These are phyloP conservation scores for Russula sp. DNA, from an alignment of 768 basidiomycete genomes.

Conservation along the genomic window DNA sequence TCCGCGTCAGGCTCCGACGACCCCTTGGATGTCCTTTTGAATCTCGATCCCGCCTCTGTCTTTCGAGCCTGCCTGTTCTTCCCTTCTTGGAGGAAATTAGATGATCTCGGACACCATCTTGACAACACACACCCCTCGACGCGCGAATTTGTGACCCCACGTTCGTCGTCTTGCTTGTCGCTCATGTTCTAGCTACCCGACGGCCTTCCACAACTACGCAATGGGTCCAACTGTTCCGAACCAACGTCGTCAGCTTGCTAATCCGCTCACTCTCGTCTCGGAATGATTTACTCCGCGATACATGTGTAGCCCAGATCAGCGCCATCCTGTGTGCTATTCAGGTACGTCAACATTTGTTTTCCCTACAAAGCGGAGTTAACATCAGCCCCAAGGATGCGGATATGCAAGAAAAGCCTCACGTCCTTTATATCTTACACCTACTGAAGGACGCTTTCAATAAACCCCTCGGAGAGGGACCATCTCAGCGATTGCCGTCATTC, in stretches of 20 bases:
- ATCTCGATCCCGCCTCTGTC: slow-evolving; percentile 63
- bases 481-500: slow-evolving; percentile 68
- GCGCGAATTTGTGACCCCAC: slow-evolving; percentile 71
- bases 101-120: slow-evolving; percentile 37
- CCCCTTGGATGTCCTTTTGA: slow-evolving; percentile 63
- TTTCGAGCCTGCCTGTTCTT: slow-evolving; percentile 71
- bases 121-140: slow-evolving; percentile 36
- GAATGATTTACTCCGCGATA: slow-evolving; percentile 54
- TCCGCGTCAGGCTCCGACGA: slow-evolving; percentile 48
- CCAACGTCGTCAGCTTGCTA: slow-evolving; percentile 71
- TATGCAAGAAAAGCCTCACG: slow-evolving; percentile 75
- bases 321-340: slow-evolving; percentile 59
- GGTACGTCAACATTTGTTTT: slow-evolving; percentile 43
- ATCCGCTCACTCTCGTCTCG: slow-evolving; percentile 71
- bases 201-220: slow-evolving; percentile 56
- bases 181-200: slow-evolving; percentile 59
- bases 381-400: slow-evolving; percentile 52
- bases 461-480: slow-evolving; percentile 39
- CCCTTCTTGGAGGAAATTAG: slow-evolving; percentile 59
- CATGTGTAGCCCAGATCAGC: slow-evolving; percentile 60
- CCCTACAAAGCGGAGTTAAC: not conserved
- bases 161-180: slow-evolving; percentile 67
- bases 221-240: slow-evolving; percentile 88
- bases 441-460: slow-evolving; percentile 57
- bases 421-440: slow-evolving; percentile 63